Percentiles rank a stretch among this genome's conserved stretches.
These are phyloP conservation scores for Lagenidium sp. DNA, from an alignment of 352 stramenopile genomes.

Conservation along the genomic window DNA sequence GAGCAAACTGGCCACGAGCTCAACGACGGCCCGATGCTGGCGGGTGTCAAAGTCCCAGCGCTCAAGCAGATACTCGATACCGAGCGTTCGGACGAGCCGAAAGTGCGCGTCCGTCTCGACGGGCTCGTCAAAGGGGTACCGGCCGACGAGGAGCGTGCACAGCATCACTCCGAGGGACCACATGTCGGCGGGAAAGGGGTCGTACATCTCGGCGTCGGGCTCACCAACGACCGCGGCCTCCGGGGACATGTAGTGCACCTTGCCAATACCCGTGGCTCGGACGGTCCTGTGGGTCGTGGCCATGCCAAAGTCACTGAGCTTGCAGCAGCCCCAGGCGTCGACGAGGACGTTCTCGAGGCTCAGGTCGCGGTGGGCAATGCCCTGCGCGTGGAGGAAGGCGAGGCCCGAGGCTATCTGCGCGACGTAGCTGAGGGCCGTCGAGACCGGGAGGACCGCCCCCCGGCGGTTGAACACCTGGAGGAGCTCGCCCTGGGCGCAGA, in stretches of 20 bases:
- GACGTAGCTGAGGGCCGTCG: slow-evolving; percentile 47
- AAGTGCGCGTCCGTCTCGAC: slow-evolving; percentile 47
- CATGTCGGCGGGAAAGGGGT: slow-evolving; percentile 54
- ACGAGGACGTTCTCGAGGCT: slow-evolving; percentile 81
- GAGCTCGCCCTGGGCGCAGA: slow-evolving; percentile 57
- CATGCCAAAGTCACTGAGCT: slow-evolving; percentile 80
- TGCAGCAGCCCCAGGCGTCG: slow-evolving; percentile 47
- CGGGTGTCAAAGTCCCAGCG: slow-evolving; percentile 47
- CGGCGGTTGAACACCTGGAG: slow-evolving; percentile 60
- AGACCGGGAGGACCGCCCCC: slow-evolving; percentile 16
- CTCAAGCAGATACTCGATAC: slow-evolving; percentile 55
- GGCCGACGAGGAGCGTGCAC: slow-evolving; percentile 53
- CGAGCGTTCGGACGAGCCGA: slow-evolving; percentile 39
- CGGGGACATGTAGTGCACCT: slow-evolving; percentile 74
- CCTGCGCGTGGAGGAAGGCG: slow-evolving; percentile 64
- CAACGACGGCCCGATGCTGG: slow-evolving; percentile 24
- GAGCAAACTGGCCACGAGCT: slow-evolving; percentile 48
- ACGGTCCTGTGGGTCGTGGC: slow-evolving; percentile 19
- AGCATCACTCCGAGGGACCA: slow-evolving; percentile 82
- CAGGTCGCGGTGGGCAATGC: slow-evolving; percentile 73
- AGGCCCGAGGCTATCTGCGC: slow-evolving; percentile 47
- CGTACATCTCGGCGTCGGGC: slow-evolving; percentile 23
- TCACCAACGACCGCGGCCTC: slow-evolving; percentile 35
- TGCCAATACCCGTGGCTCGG: slow-evolving; percentile 43
- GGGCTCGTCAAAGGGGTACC: slow-evolving; percentile 56